Percentiles rank a stretch among this genome's conserved stretches.
Conservation (phyloP, 441 rosid species). For the Biscutella laevigata region DNA sequence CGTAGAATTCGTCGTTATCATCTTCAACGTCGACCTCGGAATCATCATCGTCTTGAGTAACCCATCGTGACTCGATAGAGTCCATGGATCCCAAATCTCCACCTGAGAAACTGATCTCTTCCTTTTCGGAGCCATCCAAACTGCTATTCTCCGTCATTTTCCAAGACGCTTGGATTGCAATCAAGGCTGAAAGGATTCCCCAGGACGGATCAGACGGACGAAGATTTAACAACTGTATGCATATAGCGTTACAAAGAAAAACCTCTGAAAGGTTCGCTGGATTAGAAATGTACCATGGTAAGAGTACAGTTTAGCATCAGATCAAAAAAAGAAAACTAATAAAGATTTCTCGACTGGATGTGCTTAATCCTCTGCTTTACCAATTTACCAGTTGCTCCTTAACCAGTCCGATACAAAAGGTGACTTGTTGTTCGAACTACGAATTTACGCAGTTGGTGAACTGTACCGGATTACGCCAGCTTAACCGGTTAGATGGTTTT, state of each 20-base stretch:
- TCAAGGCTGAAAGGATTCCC: neutral
- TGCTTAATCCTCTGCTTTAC: constrained; percentile 14
- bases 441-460: too few relatives aligned
- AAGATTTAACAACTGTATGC: neutral
- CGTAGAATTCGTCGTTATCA: constrained; percentile 29
- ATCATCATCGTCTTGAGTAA: constrained; percentile 78
- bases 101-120: constrained; percentile 36
- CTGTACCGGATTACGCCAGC: too few relatives aligned
- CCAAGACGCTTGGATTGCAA: constrained; percentile 3
- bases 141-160: constrained; percentile 35
- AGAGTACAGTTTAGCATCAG: constrained; percentile 16
- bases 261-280: neutral
- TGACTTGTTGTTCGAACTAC: too few relatives aligned
- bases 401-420: constrained; percentile 13
- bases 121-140: constrained; percentile 34
- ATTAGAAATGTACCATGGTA: too few relatives aligned
- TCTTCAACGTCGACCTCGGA: constrained; percentile 48
- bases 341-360: constrained; percentile 5
- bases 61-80: constrained; percentile 87
- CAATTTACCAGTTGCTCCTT: constrained; percentile 13
- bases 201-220: constrained; percentile 11
- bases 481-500: too few relatives aligned
- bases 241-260: neutral
- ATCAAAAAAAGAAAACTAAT: neutral
- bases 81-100: constrained; percentile 52